Evolutionary conservation across 2,329 filamentous ascomycete genomes (phyloP), one percentile per base, ranked within the genome.

Genomic region (Aspergillus nomiae): DNA sequence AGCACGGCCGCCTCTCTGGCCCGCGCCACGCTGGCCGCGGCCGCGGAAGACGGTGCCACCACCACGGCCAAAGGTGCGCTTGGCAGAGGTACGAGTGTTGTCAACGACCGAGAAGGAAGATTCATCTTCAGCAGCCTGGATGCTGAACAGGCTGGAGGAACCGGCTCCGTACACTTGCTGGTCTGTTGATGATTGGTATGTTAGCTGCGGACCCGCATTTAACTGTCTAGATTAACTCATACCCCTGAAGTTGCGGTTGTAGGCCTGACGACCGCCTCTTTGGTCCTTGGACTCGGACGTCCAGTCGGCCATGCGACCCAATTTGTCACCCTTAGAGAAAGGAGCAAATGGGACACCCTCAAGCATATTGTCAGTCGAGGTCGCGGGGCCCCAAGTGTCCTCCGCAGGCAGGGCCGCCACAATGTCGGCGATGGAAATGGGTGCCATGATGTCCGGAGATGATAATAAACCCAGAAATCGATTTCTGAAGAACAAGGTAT

Each of bases 251-350:
- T 94, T 95, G 71, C 94, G 87, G 80, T 94, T 93, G 81, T 96
- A 98, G 77, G 95, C 92, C 79, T 91, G 89, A 77, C 94, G 86
- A 66, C 92, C 92, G 70, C 91, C 90, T 74, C 93, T 85, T 65
- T 86, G 75, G 70, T 88, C 87, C 82, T 97, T 97, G 78, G 91
- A 89, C 77, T 97, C 95, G 55, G 89, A 77, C 21, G 94, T 96
- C 95, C 95, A 99, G 85, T 99, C 95, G 65, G 95, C 95, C 94
- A 99, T 98, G 79, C 95, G 94, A 76, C 95, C 95, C 64, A 99
- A 86, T 86, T 97, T 98, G 85, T 99, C 95, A 78, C 92, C 93
- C 83, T 99, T 99, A 70, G 94, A 97, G 85, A 95, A 99, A 65
- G 95, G 95, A 72, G 95, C 95, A 80, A 97, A 99, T 45, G 95